phyloP scores from a whole-genome alignment of 1,139 yeast genomes.

The Saccharomycopsis crataegensis region DNA sequence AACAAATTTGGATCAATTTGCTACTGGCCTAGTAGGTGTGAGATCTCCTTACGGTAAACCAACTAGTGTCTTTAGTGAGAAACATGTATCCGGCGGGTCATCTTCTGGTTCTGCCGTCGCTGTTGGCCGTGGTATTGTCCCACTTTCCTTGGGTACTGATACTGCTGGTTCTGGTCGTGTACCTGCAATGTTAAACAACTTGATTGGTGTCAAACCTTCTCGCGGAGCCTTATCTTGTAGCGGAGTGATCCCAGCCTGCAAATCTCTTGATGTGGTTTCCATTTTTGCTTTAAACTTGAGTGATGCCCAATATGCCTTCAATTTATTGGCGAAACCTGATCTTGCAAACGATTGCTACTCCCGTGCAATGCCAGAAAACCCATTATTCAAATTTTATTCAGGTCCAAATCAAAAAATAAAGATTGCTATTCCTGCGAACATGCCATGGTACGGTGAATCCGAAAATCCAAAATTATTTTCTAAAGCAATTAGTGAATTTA shows the following conservation, averaged over 20 bases:
- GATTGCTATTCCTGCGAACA: conserved; percentile 66
- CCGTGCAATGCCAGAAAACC: conserved; percentile 61
- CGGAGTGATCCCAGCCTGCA: conserved; percentile 98
- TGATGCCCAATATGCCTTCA: conserved; percentile 77
- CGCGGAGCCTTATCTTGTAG: conserved; percentile 75
- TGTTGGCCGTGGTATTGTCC: conserved; percentile 83
- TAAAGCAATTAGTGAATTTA: conserved; percentile 52
- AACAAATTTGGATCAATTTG: conserved; percentile 92
- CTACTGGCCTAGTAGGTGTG: conserved; percentile 93
- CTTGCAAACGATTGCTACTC: conserved; percentile 72
- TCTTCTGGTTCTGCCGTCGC: conserved; percentile 93
- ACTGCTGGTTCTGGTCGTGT: conserved; percentile 99
- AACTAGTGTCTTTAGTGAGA: conserved; percentile 63
- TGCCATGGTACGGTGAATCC: conserved; percentile 73
- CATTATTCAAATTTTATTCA: conserved; percentile 48
- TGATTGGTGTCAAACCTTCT: conserved; percentile 89
- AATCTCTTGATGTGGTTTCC: conserved; percentile 87
- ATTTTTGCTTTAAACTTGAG: conserved; percentile 66
- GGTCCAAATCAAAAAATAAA: conserved; percentile 36
- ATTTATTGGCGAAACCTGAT: conserved; percentile 66
- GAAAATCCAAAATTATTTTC: conserved; percentile 67
- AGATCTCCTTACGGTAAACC: conserved; percentile 92
- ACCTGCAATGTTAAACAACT: conserved; percentile 91
- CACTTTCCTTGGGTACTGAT: conserved; percentile 86
- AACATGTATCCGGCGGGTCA: conserved; percentile 90